A percentile compares a stretch with the other conserved stretches of the same genome.
These are phyloP conservation scores for Pyrenophora teres DNA, from an alignment of 2,329 filamentous ascomycete species.

Conservation along the genomic window DNA sequence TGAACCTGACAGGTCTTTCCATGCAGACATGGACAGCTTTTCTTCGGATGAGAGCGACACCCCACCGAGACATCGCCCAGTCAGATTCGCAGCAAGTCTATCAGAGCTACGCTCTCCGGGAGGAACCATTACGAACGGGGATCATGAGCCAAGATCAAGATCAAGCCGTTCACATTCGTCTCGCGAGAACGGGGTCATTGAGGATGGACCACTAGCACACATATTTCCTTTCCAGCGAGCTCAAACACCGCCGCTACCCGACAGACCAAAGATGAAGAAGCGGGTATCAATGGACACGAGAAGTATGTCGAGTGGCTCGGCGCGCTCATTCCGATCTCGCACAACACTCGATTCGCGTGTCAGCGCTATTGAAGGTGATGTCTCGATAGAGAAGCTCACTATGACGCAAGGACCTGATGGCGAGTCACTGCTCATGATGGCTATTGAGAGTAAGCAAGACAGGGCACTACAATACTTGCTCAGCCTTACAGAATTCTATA, in stretches of 20 bases:
- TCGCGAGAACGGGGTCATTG: constrained; percentile 20
- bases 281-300: constrained; percentile 85
- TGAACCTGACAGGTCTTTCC: constrained; percentile 65
- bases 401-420: constrained; percentile 73
- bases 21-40: constrained; percentile 36
- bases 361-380: constrained; percentile 82
- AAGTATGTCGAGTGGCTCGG: constrained; percentile 85
- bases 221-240: constrained; percentile 88
- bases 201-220: constrained; percentile 66
- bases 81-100: constrained; percentile 40
- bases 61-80: constrained; percentile 29
- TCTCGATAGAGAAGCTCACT: constrained; percentile 76
- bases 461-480: constrained; percentile 80
- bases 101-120: constrained; percentile 33
- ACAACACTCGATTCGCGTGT: constrained; percentile 68
- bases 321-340: constrained; percentile 79
- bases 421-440: constrained; percentile 74
- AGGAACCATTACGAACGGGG: constrained; percentile 39
- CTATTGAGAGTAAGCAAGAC: constrained; percentile 64
- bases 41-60: constrained; percentile 38
- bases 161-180: constrained; percentile 28
- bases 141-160: constrained; percentile 26
- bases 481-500: constrained; percentile 75
- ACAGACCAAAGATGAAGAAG: constrained; percentile 67
- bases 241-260: constrained; percentile 52